Base-by-base conservation (phyloP, 2,329 filamentous ascomycete genomes). In the Lecanicillium sp. region DNA sequence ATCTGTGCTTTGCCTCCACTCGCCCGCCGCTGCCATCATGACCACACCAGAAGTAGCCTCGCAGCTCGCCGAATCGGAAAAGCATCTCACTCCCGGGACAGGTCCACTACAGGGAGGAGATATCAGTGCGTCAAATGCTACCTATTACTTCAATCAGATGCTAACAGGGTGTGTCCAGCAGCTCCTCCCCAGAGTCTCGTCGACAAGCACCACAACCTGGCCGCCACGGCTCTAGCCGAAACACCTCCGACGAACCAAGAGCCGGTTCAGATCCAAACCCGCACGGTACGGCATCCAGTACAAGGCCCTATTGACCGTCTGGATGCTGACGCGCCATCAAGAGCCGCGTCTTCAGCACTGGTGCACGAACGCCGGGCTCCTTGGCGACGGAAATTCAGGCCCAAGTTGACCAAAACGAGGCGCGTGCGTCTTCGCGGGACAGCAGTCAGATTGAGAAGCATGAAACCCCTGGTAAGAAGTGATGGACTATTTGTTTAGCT, bases 141-240 rank as follows among this genome's bases (percentile, higher is more conserved):
- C 7, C 14, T 13, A 30, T 15, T n/a, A 6, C 14, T 30, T 6
- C 25, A 27, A 27, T 8, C 25, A 8, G n/a, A n/a, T n/a, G n/a
- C n/a, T n/a, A n/a, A n/a, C n/a, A n/a, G n/a, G n/a, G n/a, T n/a
- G n/a, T n/a, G n/a, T n/a, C 10, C 18, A 34, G 32, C 32, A 5
- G 17, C 32, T 34, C 32, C 35, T n/a, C 38, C 53, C 0, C 53
- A 53, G 14, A 50, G 53, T 12, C 43, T 57, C 3, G 40, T 56
- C 11, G 36, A 48, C 9, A 51, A 48, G 27, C 53, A 56, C 22
- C 40, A 47, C 3, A 55, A 52, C 15, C 47, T 57, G 25, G 44
- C 46, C 8, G 44, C 48, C 3, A 44, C 37, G 5, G 18, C 32
- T 4, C 32, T 20, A 25, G 19, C 32, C n/a, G 45, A 48, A 27